phyloP scores from a whole-genome alignment of 2,329 filamentous ascomycete species.

The Grosmannia huntii region DNA sequence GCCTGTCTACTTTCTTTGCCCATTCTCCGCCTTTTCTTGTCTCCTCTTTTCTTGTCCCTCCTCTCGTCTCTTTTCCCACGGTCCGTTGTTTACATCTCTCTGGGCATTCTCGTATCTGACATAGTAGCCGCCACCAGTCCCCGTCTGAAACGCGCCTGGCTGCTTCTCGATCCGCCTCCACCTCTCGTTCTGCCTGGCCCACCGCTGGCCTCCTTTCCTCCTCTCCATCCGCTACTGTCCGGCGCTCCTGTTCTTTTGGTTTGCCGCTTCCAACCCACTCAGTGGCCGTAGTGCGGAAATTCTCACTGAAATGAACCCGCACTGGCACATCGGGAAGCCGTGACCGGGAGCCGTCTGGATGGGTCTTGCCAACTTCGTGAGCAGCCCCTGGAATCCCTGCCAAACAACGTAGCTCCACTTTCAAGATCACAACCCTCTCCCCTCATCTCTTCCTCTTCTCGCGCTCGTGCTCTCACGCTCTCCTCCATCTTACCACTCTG shows the following conservation, averaged over 20 bases:
- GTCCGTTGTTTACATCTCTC: neutral
- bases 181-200: neutral
- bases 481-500: neutral
- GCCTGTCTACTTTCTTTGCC: neutral
- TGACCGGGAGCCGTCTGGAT: conserved; percentile 6
- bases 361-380: conserved; percentile 5
- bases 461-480: neutral
- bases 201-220: neutral
- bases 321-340: conserved; percentile 7
- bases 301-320: conserved; percentile 7
- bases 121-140: neutral
- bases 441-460: neutral
- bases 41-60: neutral
- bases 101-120: neutral
- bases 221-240: neutral
- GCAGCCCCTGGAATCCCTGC: neutral
- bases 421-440: neutral
- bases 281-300: neutral
- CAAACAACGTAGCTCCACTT: neutral
- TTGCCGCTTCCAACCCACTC: neutral
- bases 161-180: neutral
- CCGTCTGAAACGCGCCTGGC: conserved; percentile 8
- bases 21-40: neutral
- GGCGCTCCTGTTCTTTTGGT: neutral
- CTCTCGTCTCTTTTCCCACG: neutral